A percentile compares a stretch with the other conserved stretches of the same genome.
Conservation (phyloP, 257 asterid species). For the Nicotiana tomentosiformis region DNA sequence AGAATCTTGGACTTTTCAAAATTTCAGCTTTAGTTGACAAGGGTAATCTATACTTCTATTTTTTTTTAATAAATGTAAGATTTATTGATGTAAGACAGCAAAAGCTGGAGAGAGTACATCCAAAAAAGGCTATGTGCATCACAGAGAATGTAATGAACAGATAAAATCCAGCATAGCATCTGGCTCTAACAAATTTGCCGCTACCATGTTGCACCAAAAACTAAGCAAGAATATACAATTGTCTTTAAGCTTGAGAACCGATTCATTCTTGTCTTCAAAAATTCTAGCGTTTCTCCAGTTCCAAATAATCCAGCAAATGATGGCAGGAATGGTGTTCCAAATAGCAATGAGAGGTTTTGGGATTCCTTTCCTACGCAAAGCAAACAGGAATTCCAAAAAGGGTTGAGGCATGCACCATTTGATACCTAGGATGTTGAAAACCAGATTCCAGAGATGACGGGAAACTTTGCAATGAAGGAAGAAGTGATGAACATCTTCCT, state of each 20-base stretch:
- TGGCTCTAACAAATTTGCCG: no score
- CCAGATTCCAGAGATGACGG: neutral
- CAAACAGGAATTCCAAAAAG: neutral
- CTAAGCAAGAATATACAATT: no score
- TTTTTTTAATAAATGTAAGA: no score
- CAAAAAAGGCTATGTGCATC: no score
- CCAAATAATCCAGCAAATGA: neutral
- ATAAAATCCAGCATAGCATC: no score
- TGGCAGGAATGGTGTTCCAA: neutral
- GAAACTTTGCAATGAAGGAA: neutral
- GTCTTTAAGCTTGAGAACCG: no score
- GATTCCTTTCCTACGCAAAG: neutral
- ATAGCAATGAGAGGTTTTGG: neutral
- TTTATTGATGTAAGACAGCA: no score
- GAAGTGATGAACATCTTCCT: neutral
- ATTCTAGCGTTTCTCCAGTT: neutral
- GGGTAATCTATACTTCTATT: neutral
- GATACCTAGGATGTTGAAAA: neutral
- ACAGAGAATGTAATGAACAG: no score
- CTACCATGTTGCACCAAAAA: no score
- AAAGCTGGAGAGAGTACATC: no score
- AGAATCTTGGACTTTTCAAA: neutral
- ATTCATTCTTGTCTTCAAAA: no score
- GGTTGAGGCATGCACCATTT: neutral
- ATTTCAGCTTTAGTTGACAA: neutral